Conservation (phyloP, 768 basidiomycete species). For the Heimioporus sp. region DNA sequence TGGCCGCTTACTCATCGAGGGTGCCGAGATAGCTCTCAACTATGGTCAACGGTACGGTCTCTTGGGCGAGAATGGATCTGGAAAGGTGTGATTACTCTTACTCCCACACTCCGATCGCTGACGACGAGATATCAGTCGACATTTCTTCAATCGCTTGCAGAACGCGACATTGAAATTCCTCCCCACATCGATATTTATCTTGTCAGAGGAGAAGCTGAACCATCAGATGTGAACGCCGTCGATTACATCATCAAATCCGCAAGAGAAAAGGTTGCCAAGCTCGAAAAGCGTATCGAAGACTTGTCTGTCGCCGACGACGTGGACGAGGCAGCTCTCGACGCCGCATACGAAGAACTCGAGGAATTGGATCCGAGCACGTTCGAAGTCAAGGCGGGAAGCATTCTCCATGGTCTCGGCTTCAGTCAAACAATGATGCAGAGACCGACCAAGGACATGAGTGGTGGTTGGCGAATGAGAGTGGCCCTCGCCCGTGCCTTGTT, state of each 20-base stretch:
- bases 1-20: slow-evolving; percentile 76
- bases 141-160: slow-evolving; percentile 92
- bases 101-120: slow-evolving; percentile 3
- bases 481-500: slow-evolving; percentile 95
- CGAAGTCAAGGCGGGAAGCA: slow-evolving; percentile 92
- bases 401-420: slow-evolving; percentile 98
- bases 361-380: slow-evolving; percentile 96
- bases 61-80: slow-evolving; percentile 96
- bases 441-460: slow-evolving; percentile 98
- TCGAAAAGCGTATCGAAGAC: slow-evolving; percentile 93
- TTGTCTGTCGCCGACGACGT: slow-evolving; percentile 86
- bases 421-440: slow-evolving; percentile 88
- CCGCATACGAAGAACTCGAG: slow-evolving; percentile 93
- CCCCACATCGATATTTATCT: slow-evolving; percentile 97
- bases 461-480: slow-evolving; percentile 99
- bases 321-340: slow-evolving; percentile 85
- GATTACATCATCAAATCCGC: slow-evolving; percentile 96
- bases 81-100: slow-evolving; percentile 65
- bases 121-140: slow-evolving; percentile 63
- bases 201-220: slow-evolving; percentile 93
- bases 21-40: slow-evolving; percentile 70
- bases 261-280: slow-evolving; percentile 85
- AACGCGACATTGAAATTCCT: slow-evolving; percentile 94
- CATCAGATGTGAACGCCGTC: slow-evolving; percentile 91
- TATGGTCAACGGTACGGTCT: slow-evolving; percentile 94